Conservation (phyloP, 1,139 yeast genomes). For the Sporopachydermia cereana region DNA sequence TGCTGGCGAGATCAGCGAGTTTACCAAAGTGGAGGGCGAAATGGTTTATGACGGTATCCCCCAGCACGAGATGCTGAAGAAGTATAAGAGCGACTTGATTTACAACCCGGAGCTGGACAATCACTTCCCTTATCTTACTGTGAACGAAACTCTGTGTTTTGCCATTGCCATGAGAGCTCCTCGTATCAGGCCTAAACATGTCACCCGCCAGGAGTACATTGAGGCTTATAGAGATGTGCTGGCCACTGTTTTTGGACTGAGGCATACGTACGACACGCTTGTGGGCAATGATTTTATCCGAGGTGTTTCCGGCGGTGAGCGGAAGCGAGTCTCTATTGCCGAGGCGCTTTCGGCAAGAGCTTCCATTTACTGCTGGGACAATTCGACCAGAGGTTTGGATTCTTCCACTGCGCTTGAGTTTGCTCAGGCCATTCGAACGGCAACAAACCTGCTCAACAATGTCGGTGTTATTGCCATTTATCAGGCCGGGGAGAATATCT, state of each 20-base stretch:
- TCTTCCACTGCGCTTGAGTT: constrained; percentile 45
- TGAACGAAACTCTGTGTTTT: constrained; percentile 27
- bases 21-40: constrained; percentile 25
- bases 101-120: constrained; percentile 32
- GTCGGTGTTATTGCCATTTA: constrained; percentile 35
- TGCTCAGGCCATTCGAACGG: constrained; percentile 31
- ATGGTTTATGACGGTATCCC: constrained; percentile 11
- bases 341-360: constrained; percentile 42
- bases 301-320: constrained; percentile 39
- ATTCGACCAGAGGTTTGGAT: constrained; percentile 51
- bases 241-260: constrained; percentile 41
- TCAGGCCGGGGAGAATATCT: constrained; percentile 37
- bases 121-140: constrained; percentile 32
- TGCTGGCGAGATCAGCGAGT: constrained; percentile 34
- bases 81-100: constrained; percentile 27
- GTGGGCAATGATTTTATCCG: constrained; percentile 35
- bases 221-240: constrained; percentile 33
- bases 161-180: constrained; percentile 20
- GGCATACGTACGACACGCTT: constrained; percentile 29
- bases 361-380: constrained; percentile 49
- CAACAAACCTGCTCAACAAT: constrained; percentile 27
- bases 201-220: constrained; percentile 23
- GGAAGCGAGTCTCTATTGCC: constrained; percentile 38
- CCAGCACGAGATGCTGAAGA: constrained; percentile 19
- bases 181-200: constrained; percentile 20